These are phyloP conservation scores for Sugiyamaella chiloensis DNA, from an alignment of 805 yeast genomes.

Conservation along the genomic window DNA sequence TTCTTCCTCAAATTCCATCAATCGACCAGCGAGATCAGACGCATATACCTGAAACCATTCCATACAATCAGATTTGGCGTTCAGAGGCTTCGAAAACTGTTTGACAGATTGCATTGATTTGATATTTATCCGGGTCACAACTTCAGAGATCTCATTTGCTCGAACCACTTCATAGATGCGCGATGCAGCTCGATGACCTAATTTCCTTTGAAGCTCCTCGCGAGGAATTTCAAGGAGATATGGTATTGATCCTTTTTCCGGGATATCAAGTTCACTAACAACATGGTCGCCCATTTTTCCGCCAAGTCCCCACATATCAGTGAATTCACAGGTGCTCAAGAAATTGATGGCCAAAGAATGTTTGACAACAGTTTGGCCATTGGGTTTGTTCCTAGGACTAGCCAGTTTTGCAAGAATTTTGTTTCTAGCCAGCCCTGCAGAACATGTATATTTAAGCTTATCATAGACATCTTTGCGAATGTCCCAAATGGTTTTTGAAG, in stretches of 20 bases:
- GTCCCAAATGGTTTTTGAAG: slow-evolving; percentile 54
- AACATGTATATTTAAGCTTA: slow-evolving; percentile 75
- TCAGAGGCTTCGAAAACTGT: slow-evolving; percentile 61
- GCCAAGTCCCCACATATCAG: slow-evolving; percentile 87
- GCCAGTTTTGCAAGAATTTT: slow-evolving; percentile 84
- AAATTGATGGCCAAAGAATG: slow-evolving; percentile 49
- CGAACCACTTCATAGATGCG: slow-evolving; percentile 60
- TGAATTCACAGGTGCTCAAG: slow-evolving; percentile 56
- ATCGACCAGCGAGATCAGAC: slow-evolving; percentile 69
- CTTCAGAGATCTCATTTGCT: slow-evolving; percentile 56
- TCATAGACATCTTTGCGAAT: slow-evolving; percentile 52
- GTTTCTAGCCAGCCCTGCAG: slow-evolving; percentile 79
- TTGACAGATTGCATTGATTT: slow-evolving; percentile 90
- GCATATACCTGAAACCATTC: slow-evolving; percentile 83
- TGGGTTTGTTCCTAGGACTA: slow-evolving; percentile 80
- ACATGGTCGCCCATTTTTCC: slow-evolving; percentile 77
- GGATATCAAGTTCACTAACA: slow-evolving; percentile 47
- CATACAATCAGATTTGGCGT: slow-evolving; percentile 50
- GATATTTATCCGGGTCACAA: slow-evolving; percentile 56
- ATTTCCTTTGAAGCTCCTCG: slow-evolving; percentile 32
- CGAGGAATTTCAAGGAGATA: slow-evolving; percentile 49
- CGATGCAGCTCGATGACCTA: slow-evolving; percentile 48
- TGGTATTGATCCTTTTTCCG: slow-evolving; percentile 46
- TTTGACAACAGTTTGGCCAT: slow-evolving; percentile 74
- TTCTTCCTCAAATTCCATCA: slow-evolving; percentile 75